phyloP scores from a whole-genome alignment of 202 grass and related monocot genomes.

The Miscanthus sacchariflorus region DNA sequence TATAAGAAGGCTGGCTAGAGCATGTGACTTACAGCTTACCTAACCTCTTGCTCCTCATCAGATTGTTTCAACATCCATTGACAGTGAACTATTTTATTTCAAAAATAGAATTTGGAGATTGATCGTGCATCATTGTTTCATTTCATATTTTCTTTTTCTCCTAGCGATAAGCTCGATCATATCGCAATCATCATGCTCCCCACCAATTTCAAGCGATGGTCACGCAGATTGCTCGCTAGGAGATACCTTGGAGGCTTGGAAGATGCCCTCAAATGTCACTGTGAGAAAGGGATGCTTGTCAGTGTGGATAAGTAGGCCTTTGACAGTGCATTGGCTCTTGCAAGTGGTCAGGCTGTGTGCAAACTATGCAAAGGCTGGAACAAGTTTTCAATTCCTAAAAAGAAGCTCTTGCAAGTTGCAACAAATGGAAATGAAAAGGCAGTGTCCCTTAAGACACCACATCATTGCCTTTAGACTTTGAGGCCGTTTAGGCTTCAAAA shows the following conservation, averaged over 20 bases:
- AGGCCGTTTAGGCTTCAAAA: conserved; percentile 1
- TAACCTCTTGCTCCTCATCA: conserved; percentile 9
- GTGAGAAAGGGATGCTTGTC: conserved; percentile 3
- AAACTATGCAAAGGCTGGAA: not conserved
- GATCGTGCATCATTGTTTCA: conserved; percentile 22
- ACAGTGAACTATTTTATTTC: conserved; percentile 13
- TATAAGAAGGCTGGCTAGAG: conserved; percentile 41
- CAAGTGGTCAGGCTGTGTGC: not conserved
- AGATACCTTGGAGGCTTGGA: conserved; percentile 41
- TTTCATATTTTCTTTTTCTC: not conserved
- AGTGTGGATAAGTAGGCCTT: not conserved
- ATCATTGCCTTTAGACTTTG: not conserved
- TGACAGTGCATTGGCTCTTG: not conserved
- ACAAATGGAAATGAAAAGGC: conserved; percentile 12
- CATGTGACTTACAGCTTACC: conserved; percentile 23
- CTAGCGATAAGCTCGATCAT: not conserved
- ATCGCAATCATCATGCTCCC: conserved; percentile 34
- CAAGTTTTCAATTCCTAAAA: not conserved
- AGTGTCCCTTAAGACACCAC: not conserved
- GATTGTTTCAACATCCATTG: conserved; percentile 23
- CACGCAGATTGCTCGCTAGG: not conserved
- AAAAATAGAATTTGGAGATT: not conserved
- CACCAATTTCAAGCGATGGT: conserved; percentile 11
- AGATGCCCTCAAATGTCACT: conserved; percentile 19
- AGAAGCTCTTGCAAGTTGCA: conserved; percentile 1